Evolutionary conservation across 768 basidiomycete species (phyloP), one percentile per base, ranked within the genome.

Genomic region (Porphyrellus cyaneotinctus): DNA sequence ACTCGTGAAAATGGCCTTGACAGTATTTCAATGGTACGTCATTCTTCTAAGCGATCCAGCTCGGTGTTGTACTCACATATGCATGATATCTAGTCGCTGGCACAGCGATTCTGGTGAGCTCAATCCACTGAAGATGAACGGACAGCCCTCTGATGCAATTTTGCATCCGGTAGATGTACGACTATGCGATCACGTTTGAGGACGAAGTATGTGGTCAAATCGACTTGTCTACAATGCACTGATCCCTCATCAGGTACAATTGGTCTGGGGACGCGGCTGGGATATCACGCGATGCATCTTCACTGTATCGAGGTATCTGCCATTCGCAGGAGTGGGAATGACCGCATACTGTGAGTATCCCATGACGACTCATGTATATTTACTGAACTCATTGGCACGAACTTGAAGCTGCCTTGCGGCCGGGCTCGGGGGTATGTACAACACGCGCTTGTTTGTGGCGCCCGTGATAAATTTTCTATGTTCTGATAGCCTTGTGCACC

Each of bases 371-470:
- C 12, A 49, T 7, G 9, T 22, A 8, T 15, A 20, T 15, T 17
- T 6, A 8, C 41, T 53, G 17, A 53, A 13, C 9, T 31, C 6
- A 3, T 5, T 31, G 24, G n/a, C 15, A 7, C 6, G 20, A 24
- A n/a, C n/a, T n/a, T n/a, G 9, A 24, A 62, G 58, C 12, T 35
- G 38, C 52, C 20, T 42, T 58, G 38, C 44, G 49, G 18, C 42
- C 45, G 4, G 15, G 18, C 10, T 47, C 59, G 14, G 26, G 50
- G n/a, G 61, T 50, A 45, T 37, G 61, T 30, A 20, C 32, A 15
- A n/a, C n/a, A 26, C 12, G 9, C 35, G n/a, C n/a, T n/a, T n/a
- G n/a, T n/a, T n/a, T n/a, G n/a, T 6, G 18, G 22, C 15, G 12
- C 6, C 30, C 12, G 12, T 31, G 12, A 31, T 31, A 31, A 31